A percentile compares a stretch with the other conserved stretches of the same genome.
Evolutionary conservation across 1,284 basidiomycete genomes (phyloP).

Genomic region (Ceratobasidium sp.): DNA sequence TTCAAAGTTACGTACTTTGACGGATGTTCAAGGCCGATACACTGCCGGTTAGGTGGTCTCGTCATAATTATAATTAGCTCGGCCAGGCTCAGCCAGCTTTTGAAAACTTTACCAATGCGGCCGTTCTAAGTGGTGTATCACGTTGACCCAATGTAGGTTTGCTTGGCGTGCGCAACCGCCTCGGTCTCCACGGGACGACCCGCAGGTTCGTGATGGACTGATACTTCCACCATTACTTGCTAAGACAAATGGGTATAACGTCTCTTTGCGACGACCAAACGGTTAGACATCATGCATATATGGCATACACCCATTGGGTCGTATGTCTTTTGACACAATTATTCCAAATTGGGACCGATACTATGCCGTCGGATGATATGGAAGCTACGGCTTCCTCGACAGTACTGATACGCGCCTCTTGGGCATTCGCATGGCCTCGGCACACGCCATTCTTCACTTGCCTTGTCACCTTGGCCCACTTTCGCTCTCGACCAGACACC

Average conservation of each 20-base stretch:
- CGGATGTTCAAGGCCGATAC: not conserved
- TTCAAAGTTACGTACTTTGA: too few relatives aligned
- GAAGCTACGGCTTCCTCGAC: not conserved
- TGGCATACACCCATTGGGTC: not conserved
- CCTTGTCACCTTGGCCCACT: slow-evolving; percentile 6
- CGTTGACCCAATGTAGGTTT: not conserved
- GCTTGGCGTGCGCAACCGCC: not conserved
- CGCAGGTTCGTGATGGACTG: not conserved
- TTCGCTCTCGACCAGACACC: too few relatives aligned
- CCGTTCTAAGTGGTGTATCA: too few relatives aligned
- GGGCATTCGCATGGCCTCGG: slow-evolving; percentile 9
- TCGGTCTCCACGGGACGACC: slow-evolving; percentile 1
- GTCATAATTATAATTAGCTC: not conserved
- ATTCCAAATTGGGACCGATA: not conserved
- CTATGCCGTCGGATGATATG: not conserved
- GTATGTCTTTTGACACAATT: not conserved
- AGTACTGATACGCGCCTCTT: not conserved
- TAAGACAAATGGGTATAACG: slow-evolving; percentile 3
- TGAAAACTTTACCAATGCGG: not conserved
- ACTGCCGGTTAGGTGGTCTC: not conserved
- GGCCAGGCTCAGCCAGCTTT: not conserved
- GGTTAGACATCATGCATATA: not conserved
- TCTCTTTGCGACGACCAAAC: not conserved
- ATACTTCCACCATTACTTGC: not conserved
- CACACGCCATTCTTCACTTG: slow-evolving; percentile 12